These are phyloP conservation scores for Medicago lupulina DNA, from an alignment of 306 rosid genomes.

Conservation along the genomic window DNA sequence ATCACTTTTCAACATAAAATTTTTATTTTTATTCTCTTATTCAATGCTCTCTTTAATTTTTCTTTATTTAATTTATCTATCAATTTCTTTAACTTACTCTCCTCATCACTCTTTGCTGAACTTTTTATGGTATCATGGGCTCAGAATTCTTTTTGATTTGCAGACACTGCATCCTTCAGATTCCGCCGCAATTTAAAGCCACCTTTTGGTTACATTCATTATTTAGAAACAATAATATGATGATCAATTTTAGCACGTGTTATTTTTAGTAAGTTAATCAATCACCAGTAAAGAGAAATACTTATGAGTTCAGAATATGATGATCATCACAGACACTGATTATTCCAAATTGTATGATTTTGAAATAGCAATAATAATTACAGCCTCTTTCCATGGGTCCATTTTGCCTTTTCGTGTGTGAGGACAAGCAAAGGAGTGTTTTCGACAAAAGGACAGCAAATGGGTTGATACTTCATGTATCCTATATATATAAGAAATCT, in stretches of 20 bases:
- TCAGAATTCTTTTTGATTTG: background rate
- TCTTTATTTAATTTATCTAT: no score
- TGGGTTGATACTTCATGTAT: no score
- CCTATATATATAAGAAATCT: no score
- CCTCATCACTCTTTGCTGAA: background rate
- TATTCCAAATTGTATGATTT: background rate
- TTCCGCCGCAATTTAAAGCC: background rate
- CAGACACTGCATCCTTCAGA: background rate
- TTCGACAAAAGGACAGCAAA: no score
- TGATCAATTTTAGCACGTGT: background rate
- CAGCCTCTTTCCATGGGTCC: background rate
- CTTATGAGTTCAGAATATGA: background rate
- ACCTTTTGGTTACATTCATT: background rate
- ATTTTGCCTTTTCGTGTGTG: background rate
- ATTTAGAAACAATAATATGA: background rate
- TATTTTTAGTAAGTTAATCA: background rate
- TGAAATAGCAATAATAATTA: background rate
- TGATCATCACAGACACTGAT: background rate
- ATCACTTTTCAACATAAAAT: no score
- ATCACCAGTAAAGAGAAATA: background rate
- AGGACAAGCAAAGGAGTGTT: no score
- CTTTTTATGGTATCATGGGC: constrained; percentile 1
- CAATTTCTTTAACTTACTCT: background rate
- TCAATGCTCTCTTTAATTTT: no score
- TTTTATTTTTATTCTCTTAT: no score